Base-by-base conservation (phyloP, 345 rosid genomes). In the Raphanus sativus region DNA sequence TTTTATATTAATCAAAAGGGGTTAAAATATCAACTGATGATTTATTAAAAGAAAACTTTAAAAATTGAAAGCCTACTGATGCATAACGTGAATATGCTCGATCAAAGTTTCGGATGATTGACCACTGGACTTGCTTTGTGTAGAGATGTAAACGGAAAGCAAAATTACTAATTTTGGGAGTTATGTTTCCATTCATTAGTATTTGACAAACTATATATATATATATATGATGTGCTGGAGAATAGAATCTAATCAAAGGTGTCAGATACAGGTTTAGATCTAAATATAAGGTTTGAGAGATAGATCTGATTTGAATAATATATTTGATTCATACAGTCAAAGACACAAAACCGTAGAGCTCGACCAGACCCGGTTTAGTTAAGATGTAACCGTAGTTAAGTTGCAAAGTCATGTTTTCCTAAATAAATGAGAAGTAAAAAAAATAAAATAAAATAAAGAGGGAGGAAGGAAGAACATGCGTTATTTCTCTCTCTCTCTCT, bases 391-490 rank as follows among this genome's bases (percentile, higher is more conserved):
- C 75, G 70, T 69, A 75, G 82, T 74, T 69, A 38, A 38, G 9
- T 25, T 24, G 5, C 4, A 16, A 50, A 65, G 77, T 66, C 63
- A 33, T 60, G 62, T 73, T 16, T 16, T 28, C 8, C 38, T 52
- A 4, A 59, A 74, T 13, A 42, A 4, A 9, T 1, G 50, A 11
- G 52, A 42, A 42, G 52, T 42, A 42, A 42, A 42, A 12, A 42
- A 30, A 30, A 30, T n/a, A n/a, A n/a, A n/a, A n/a, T 30, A 60
- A 59, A 12, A 45, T 12, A 45, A 45, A 45, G 67, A 78, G 73
- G 73, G 69, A 73, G n/a, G 74, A 77, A 79, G 75, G 82, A 79
- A 80, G 72, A 74, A 74, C 82, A 80, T 80, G 75, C 71, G 71
- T 69, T 70, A 78, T 74, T 69, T 80, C n/a, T n/a, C n/a, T n/a